Base-by-base conservation (phyloP, 331 rosid species). In the Stylosanthes scabra region DNA sequence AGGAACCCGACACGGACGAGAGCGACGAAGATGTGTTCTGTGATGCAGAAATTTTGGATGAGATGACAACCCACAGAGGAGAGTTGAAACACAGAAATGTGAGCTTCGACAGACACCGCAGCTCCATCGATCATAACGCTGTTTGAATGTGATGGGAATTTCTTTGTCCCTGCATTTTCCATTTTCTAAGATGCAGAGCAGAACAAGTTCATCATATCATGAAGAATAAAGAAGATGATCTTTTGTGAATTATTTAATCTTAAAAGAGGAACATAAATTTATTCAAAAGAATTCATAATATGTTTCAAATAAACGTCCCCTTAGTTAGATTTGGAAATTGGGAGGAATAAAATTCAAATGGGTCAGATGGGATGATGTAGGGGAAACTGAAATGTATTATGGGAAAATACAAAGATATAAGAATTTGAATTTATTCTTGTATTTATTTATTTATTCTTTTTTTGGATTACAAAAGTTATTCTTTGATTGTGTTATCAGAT, bases 41-140 rank as follows among this genome's bases (percentile, higher is more conserved):
- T n/a, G 96, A 89, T 34, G 87, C 84, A 2, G 98, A 93, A 83
- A 74, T 89, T 50, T 84, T 93, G 76, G 98, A 93, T 75, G 94
- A 86, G 78, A 86, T 88, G 88, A 93, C 97, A 67, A 91, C 96
- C 27, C 81, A 54, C 69, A 86, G 98, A 66, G 96, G 97, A 74
- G 98, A 93, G 78, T 69, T 91, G 84, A 93, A 89, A 82, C 88
- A 76, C 61, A 85, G 90, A 84, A 64, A 82, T 29, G 57, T 77
- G 20, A 91, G 92, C 82, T 76, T 70, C 84, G 46, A 9, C 7
- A 42, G 46, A 42, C 11, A 6, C 9, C 46, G 11, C 46, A 89
- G 90, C 82, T 76, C 68, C 83, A 59, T 45, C 45, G 78, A 63
- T 8, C 39, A 34, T 34, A 71, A 60, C 51, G 73, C 6, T 54